Percentiles rank a stretch among this genome's conserved stretches.
Evolutionary conservation across 176 grass and related monocot genomes (phyloP).

Genomic region (Leersia perrieri): DNA sequence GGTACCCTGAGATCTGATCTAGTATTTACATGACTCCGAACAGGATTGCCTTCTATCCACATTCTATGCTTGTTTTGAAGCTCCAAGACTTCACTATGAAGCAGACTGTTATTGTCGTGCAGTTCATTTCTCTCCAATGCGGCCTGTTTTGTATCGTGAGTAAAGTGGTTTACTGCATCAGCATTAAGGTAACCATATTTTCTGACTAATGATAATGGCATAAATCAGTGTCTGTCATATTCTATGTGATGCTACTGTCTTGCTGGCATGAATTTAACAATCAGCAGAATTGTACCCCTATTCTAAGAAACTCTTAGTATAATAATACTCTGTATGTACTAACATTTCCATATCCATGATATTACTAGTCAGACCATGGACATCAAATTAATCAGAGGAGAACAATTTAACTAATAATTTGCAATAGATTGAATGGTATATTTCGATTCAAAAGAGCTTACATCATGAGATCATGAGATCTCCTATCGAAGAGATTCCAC

Average conservation of each 20-base stretch:
- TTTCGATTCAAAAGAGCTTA: slow-evolving; percentile 39
- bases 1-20: not conserved
- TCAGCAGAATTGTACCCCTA: not conserved
- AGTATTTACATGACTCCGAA: slow-evolving; percentile 39
- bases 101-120: slow-evolving; percentile 54
- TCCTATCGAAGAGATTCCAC: slow-evolving; percentile 85
- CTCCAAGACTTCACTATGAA: slow-evolving; percentile 50
- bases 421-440: not conserved
- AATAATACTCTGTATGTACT: not conserved
- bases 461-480: slow-evolving; percentile 84
- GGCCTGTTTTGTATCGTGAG: slow-evolving; percentile 49
- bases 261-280: not conserved
- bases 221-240: not conserved
- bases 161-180: slow-evolving; percentile 4
- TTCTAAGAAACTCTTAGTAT: not conserved
- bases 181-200: not conserved
- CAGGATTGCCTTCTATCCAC: slow-evolving; percentile 27
- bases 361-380: not conserved
- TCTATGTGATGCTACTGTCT: slow-evolving; percentile 1
- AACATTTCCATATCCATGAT: slow-evolving; percentile 6
- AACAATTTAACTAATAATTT: not conserved
- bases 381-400: not conserved
- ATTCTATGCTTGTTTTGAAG: slow-evolving; percentile 54
- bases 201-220: not conserved
- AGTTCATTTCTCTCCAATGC: slow-evolving; percentile 75